Conservation (phyloP, 2,329 filamentous ascomycete species). For the Ilyonectria mors-panacis region DNA sequence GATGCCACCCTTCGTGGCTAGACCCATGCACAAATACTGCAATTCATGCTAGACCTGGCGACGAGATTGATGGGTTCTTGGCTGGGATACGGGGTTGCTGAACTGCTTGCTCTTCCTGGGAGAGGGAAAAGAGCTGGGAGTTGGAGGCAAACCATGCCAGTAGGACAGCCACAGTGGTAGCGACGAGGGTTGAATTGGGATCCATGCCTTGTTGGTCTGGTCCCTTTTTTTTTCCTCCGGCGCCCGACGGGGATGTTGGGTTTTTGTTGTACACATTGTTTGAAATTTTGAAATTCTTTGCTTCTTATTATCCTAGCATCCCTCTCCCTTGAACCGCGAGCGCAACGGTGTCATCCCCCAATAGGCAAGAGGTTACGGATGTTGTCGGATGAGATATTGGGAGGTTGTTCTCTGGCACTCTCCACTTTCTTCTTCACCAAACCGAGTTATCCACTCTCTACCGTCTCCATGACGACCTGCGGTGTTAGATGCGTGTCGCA, state of each 20-base stretch:
- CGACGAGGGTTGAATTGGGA: background rate
- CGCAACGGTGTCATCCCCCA: background rate
- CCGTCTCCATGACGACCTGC: constrained; percentile 42
- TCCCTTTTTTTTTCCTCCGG: constrained; percentile 4
- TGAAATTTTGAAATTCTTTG: background rate
- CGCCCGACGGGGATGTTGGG: background rate
- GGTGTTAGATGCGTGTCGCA: background rate
- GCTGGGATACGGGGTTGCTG: constrained; percentile 13
- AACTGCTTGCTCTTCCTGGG: constrained; percentile 2
- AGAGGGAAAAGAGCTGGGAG: constrained; percentile 31
- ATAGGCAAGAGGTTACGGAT: constrained; percentile 26
- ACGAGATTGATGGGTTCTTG: constrained; percentile 32
- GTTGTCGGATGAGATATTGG: constrained; percentile 37
- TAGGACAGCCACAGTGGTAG: background rate
- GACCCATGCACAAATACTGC: constrained; percentile 43
- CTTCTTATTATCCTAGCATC: background rate
- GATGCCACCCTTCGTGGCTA: constrained; percentile 34
- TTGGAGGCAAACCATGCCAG: constrained; percentile 20
- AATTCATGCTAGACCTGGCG: constrained; percentile 29
- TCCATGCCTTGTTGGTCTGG: constrained; percentile 7
- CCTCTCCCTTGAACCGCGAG: background rate
- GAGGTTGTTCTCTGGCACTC: constrained; percentile 26
- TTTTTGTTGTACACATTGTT: background rate
- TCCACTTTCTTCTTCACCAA: constrained; percentile 18
- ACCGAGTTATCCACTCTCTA: constrained; percentile 43